Evolutionary conservation across 75 land plant species (phyloP), one percentile per base, ranked within the genome.

Genomic region (Adiantum capillusveneris): DNA sequence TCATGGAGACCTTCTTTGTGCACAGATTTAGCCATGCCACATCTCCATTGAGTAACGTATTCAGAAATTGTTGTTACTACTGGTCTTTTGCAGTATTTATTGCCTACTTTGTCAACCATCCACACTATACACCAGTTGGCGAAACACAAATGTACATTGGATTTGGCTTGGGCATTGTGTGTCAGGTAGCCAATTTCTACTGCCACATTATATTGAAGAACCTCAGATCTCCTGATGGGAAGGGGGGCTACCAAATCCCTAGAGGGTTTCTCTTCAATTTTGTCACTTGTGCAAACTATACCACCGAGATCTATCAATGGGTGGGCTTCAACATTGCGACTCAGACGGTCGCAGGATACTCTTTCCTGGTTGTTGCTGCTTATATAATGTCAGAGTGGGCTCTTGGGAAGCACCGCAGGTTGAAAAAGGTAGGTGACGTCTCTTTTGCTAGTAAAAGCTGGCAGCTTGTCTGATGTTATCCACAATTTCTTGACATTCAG

Each of bases 11-110:
- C 5, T 88, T 91, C 69, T 88, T 92, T 43, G 80, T 92, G 31
- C 97, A 92, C 46, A 71, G 95, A 34, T 92, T 92, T 76, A 88
- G 94, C 67, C 97, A 92, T 68, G 97, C 97, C 53, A 92, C 97
- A 34, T 92, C 97, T 18, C 97, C 97, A 11, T 63, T 92, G 0
- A 61, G 81, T 21, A 84, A 92, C 67, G 95, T 92, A 26, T 92
- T 85, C 56, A 60, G 97, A 31, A 92, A 92, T 72, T 92, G 89
- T 59, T 72, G 68, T 18, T 92, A 92, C 60, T 92, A 92, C 70
- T 92, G 94, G 94, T 63, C 66, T 12, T 92, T 92, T 63, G 97
- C 90, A 6, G 70, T 80, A 44, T 87, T 67, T 53, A 84, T 92
- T 60, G 94, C 97, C 22, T 92, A 92, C 67, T 80, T 82, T 69